phyloP scores from a whole-genome alignment of 1,284 basidiomycete species.

The Melampsora abietis-canadensis region DNA sequence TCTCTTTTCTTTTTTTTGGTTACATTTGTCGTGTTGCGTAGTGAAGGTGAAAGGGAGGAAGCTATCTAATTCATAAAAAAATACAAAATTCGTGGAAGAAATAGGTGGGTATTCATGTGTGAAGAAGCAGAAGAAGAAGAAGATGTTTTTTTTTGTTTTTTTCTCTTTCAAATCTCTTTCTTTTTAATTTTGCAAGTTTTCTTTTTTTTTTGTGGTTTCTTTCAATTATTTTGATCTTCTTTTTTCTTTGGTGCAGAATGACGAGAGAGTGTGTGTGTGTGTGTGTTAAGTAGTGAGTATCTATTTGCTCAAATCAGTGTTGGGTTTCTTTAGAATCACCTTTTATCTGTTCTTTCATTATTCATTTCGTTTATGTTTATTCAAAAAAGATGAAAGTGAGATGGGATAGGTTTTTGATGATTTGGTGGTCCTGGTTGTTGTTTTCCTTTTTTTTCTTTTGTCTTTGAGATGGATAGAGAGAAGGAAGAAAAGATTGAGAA shows the following conservation, averaged over 20 bases:
- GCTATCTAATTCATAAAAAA: not conserved
- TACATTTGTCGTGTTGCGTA: slow-evolving; percentile 10
- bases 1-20: slow-evolving; percentile 8
- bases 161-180: too few species aligned
- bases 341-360: not conserved
- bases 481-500: not conserved
- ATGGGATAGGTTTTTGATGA: not conserved
- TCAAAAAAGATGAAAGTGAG: too few species aligned
- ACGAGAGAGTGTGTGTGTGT: too few species aligned
- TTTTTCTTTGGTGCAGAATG: too few species aligned
- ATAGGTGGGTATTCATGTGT: not conserved
- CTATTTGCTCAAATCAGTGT: too few species aligned
- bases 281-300: too few species aligned
- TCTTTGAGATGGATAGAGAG: not conserved
- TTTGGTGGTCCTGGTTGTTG: not conserved
- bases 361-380: not conserved
- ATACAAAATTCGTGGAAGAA: not conserved
- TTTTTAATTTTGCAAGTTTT: too few species aligned
- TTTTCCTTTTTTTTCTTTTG: too few species aligned
- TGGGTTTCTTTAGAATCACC: too few species aligned
- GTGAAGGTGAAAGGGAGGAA: not conserved
- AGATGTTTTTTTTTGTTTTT: too few species aligned
- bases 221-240: too few species aligned
- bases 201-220: too few species aligned
- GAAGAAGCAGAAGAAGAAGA: not conserved